Percentiles rank a stretch among this genome's conserved stretches.
Conservation (phyloP, 2,329 filamentous ascomycete genomes). For the Xylariaceae sp. region DNA sequence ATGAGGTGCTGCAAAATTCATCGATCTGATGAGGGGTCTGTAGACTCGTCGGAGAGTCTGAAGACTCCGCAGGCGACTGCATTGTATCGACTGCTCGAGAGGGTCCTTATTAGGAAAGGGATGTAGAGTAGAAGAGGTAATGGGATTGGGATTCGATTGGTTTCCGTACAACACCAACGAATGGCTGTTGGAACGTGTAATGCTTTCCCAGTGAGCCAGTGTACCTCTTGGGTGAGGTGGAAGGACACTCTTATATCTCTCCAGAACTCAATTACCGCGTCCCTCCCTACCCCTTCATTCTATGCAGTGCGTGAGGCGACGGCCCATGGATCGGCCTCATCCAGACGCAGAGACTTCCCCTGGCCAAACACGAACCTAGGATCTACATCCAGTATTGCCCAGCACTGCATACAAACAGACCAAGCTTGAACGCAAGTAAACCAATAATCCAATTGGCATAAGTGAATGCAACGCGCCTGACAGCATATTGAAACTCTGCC, state of each 20-base stretch:
- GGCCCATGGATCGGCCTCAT: too few species aligned
- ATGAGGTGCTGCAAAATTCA: not conserved
- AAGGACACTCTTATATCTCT: not conserved
- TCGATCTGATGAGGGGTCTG: conserved; percentile 1
- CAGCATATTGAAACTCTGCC: too few species aligned
- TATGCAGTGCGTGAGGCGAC: too few species aligned
- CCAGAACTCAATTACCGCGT: not conserved
- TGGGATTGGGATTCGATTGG: too few species aligned
- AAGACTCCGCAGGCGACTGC: conserved; percentile 1
- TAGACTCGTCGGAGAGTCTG: not conserved
- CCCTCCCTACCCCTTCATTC: not conserved
- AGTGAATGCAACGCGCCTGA: too few species aligned
- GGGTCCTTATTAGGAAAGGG: not conserved
- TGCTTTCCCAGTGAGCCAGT: not conserved
- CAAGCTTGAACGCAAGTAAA: too few species aligned
- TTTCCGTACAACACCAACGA: not conserved
- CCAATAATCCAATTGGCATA: too few species aligned
- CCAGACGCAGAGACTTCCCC: too few species aligned
- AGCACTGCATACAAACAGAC: too few species aligned
- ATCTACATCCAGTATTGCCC: too few species aligned
- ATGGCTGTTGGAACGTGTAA: not conserved
- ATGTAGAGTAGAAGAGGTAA: too few species aligned
- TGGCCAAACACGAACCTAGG: too few species aligned
- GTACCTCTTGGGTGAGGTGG: not conserved
- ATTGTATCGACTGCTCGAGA: not conserved